Evolutionary conservation across 305 asterid species (phyloP).

Genomic region (Rubia tinctorum): DNA sequence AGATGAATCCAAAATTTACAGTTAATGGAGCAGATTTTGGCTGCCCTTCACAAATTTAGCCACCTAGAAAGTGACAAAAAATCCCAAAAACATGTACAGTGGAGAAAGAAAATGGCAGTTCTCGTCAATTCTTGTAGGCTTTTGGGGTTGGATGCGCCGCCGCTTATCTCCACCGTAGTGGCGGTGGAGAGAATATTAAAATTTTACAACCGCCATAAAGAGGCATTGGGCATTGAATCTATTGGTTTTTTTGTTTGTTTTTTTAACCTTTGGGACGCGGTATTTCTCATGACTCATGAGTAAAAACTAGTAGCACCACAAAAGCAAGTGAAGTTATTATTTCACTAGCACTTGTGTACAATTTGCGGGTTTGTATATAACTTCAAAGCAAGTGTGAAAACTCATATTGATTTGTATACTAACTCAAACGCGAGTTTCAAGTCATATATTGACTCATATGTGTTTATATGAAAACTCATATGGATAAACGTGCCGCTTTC

Average conservation of each 20-base stretch:
- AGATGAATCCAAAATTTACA: not conserved
- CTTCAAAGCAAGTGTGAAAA: no score
- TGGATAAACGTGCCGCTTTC: no score
- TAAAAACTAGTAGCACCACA: no score
- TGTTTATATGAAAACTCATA: no score
- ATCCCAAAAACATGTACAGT: not conserved
- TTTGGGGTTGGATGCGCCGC: not conserved
- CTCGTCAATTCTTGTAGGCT: not conserved
- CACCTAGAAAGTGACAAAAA: conserved; percentile 5
- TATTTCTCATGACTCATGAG: not conserved
- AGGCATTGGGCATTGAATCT: not conserved
- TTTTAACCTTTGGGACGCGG: not conserved
- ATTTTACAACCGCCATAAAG: conserved; percentile 17
- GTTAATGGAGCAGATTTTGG: not conserved
- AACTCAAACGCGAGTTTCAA: no score
- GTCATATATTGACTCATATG: no score
- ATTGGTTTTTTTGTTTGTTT: not conserved
- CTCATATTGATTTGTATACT: no score
- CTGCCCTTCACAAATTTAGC: not conserved
- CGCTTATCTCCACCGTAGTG: conserved; percentile 14
- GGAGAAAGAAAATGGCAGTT: not conserved
- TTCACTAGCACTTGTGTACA: no score
- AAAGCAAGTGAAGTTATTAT: no score
- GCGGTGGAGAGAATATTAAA: conserved; percentile 1
- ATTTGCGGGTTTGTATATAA: no score